Evolutionary conservation across 768 basidiomycete species (phyloP).

Genomic region (Fomitopsis pulvina): DNA sequence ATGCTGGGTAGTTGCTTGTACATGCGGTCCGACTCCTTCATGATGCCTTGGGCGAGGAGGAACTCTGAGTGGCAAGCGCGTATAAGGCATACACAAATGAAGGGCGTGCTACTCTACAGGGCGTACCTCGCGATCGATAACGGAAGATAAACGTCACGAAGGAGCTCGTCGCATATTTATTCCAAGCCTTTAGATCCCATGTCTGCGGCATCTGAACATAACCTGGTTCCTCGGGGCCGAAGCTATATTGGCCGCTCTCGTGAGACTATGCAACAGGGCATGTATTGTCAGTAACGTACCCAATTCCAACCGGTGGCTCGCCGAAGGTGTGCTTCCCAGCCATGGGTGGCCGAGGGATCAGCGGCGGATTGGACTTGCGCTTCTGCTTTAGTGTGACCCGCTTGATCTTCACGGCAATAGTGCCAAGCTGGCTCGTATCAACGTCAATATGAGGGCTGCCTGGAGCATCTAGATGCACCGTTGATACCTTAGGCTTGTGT

Average conservation of each 20-base stretch:
- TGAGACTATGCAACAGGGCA: not conserved
- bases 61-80: conserved; percentile 13
- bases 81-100: not conserved
- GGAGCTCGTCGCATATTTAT: conserved; percentile 32
- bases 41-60: conserved; percentile 19
- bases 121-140: conserved; percentile 48
- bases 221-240: conserved; percentile 36
- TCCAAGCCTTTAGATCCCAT: conserved; percentile 47
- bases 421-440: conserved; percentile 35
- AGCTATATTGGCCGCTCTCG: conserved; percentile 38
- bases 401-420: conserved; percentile 45
- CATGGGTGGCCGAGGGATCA: conserved; percentile 29
- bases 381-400: conserved; percentile 23
- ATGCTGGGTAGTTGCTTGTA: not conserved
- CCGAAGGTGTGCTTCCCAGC: conserved; percentile 33
- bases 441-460: not conserved
- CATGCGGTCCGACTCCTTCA: conserved; percentile 1
- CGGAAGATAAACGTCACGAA: conserved; percentile 64
- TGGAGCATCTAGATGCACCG: not conserved
- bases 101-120: not conserved
- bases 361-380: conserved; percentile 38
- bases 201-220: conserved; percentile 40
- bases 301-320: conserved; percentile 28
- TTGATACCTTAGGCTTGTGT: conserved; percentile 4
- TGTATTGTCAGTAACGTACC: conserved; percentile 28